These are phyloP conservation scores for Penicillium robsamsonii DNA, from an alignment of 495 filamentous ascomycete genomes.

Conservation along the genomic window DNA sequence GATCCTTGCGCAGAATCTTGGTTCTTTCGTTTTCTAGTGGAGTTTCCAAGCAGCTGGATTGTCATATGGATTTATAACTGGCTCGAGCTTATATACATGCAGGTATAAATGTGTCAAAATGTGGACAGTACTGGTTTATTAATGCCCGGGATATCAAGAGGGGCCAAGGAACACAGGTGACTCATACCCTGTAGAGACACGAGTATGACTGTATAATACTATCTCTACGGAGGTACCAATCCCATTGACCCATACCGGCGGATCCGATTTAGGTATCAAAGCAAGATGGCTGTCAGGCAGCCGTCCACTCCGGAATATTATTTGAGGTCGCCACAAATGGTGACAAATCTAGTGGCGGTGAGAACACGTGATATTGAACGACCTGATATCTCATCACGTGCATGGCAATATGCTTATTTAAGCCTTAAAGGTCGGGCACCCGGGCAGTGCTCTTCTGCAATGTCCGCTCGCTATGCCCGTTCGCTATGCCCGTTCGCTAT, in stretches of 20 bases:
- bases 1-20: neutral
- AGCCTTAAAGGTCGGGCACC: neutral
- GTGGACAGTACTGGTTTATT: conserved; percentile 5
- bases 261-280: conserved; percentile 11
- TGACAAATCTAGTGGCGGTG: conserved; percentile 13
- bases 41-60: conserved; percentile 14
- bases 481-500: conserved; percentile 4
- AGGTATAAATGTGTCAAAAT: conserved; percentile 4
- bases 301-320: neutral
- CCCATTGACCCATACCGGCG: neutral
- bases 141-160: conserved; percentile 1
- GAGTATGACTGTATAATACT: conserved; percentile 5
- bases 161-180: conserved; percentile 10
- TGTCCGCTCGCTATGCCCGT: conserved; percentile 5
- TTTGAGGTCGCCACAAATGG: conserved; percentile 2
- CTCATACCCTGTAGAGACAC: conserved; percentile 5
- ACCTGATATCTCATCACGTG: conserved; percentile 3
- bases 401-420: neutral
- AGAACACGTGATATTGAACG: neutral
- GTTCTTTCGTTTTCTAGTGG: conserved; percentile 10
- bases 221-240: conserved; percentile 2
- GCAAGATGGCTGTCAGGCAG: conserved; percentile 11
- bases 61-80: conserved; percentile 7
- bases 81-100: conserved; percentile 15
- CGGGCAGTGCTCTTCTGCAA: conserved; percentile 7